A percentile compares a stretch with the other conserved stretches of the same genome.
These are phyloP conservation scores for Salix dunnii DNA, from an alignment of 345 rosid genomes.

Conservation along the genomic window DNA sequence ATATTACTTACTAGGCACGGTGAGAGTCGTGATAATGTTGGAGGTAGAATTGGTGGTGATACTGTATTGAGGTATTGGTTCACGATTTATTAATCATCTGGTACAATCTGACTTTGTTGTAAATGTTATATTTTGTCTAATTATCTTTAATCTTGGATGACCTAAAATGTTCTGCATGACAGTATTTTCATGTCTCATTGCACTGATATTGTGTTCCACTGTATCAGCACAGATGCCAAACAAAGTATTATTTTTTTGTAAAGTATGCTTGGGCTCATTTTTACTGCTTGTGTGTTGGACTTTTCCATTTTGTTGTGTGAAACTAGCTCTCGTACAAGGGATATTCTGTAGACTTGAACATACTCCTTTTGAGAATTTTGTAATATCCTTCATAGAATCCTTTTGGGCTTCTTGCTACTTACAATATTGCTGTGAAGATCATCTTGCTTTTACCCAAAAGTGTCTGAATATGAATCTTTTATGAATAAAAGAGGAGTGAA, in stretches of 20 bases:
- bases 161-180: not conserved
- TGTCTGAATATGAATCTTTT: not conserved
- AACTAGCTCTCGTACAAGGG: not conserved
- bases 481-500: not conserved
- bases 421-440: not conserved
- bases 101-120: not conserved
- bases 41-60: slow-evolving; percentile 98
- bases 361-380: not conserved
- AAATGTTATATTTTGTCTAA: not conserved
- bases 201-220: not conserved
- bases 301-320: not conserved
- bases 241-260: not conserved
- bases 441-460: not conserved
- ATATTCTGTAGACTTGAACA: not conserved
- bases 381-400: not conserved
- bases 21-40: slow-evolving; percentile 91
- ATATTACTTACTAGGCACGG: slow-evolving; percentile 98
- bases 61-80: slow-evolving; percentile 64
- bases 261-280: not conserved
- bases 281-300: not conserved
- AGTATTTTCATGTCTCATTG: not conserved
- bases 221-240: not conserved
- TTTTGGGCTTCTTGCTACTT: not conserved
- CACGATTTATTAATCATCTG: not conserved
- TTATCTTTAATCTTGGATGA: not conserved